Evolutionary conservation across 495 filamentous ascomycete genomes (phyloP).

Genomic region (Podospora pseudoanserina): DNA sequence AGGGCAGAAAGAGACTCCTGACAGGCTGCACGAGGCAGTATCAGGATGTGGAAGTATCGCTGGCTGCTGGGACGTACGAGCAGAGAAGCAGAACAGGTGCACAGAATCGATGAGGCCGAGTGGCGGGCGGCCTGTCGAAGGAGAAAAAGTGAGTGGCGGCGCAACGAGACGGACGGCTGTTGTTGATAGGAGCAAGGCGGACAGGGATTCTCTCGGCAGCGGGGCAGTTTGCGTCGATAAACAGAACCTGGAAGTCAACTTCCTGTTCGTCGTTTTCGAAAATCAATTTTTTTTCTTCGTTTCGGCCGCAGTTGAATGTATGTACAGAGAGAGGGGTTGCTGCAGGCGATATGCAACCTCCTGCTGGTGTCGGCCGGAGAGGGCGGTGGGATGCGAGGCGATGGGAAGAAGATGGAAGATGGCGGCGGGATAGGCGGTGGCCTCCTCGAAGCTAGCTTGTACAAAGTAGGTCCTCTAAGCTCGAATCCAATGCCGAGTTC

Average conservation of each 20-base stretch:
- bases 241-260: neutral
- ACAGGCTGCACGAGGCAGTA: slow-evolving; percentile 23
- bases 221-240: slow-evolving; percentile 12
- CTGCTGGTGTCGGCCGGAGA: neutral
- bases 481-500: neutral
- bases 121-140: slow-evolving; percentile 23
- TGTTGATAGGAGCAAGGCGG: slow-evolving; percentile 31
- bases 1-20: slow-evolving; percentile 7
- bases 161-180: slow-evolving; percentile 14
- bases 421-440: neutral
- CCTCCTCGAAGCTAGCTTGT: neutral
- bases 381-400: neutral
- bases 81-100: slow-evolving; percentile 12
- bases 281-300: neutral
- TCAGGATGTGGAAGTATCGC: neutral
- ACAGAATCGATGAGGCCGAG: slow-evolving; percentile 26
- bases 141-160: slow-evolving; percentile 31
- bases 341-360: neutral
- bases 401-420: neutral
- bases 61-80: slow-evolving; percentile 25
- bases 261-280: neutral
- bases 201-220: slow-evolving; percentile 15
- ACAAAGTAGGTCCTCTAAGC: neutral
- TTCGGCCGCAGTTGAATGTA: neutral
- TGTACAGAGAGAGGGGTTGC: slow-evolving; percentile 1